These are phyloP conservation scores for Penicillium sp. DNA, from an alignment of 2,329 filamentous ascomycete species.

Conservation along the genomic window DNA sequence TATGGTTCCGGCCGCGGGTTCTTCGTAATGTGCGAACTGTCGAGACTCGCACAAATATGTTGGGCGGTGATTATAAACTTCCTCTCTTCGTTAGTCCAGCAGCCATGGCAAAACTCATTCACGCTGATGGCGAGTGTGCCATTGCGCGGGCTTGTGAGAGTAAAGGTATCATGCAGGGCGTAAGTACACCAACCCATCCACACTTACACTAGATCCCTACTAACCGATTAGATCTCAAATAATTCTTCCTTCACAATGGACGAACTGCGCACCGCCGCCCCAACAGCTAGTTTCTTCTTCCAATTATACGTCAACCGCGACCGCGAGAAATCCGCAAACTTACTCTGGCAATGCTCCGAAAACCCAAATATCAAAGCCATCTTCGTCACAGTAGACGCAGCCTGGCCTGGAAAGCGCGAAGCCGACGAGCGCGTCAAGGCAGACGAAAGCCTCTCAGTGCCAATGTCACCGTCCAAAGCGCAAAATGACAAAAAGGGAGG, in stretches of 20 bases:
- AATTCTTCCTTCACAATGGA: constrained; percentile 63
- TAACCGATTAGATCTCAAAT: constrained; percentile 55
- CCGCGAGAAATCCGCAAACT: constrained; percentile 52
- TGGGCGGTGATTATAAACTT: constrained; percentile 57
- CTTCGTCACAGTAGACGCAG: constrained; percentile 61
- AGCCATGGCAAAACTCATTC: constrained; percentile 66
- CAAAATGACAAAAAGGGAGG: constrained; percentile 58
- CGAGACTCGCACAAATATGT: constrained; percentile 56
- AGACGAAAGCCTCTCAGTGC: constrained; percentile 47
- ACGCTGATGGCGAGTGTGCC: constrained; percentile 66
- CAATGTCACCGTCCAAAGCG: constrained; percentile 49
- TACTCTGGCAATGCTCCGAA: constrained; percentile 49
- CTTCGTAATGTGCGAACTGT: constrained; percentile 61
- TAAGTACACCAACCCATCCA: constrained; percentile 18
- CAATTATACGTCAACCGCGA: constrained; percentile 61
- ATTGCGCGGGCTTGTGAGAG: constrained; percentile 58
- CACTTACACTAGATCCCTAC: constrained; percentile 2
- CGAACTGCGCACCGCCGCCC: constrained; percentile 55
- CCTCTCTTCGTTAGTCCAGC: constrained; percentile 69
- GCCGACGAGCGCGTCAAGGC: constrained; percentile 60
- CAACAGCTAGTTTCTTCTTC: constrained; percentile 54
- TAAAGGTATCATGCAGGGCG: constrained; percentile 61
- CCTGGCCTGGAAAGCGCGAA: constrained; percentile 60
- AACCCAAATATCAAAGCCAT: constrained; percentile 50
- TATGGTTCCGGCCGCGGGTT: constrained; percentile 64